Evolutionary conservation across 305 asterid species (phyloP).

Genomic region (Striga hermonthica): DNA sequence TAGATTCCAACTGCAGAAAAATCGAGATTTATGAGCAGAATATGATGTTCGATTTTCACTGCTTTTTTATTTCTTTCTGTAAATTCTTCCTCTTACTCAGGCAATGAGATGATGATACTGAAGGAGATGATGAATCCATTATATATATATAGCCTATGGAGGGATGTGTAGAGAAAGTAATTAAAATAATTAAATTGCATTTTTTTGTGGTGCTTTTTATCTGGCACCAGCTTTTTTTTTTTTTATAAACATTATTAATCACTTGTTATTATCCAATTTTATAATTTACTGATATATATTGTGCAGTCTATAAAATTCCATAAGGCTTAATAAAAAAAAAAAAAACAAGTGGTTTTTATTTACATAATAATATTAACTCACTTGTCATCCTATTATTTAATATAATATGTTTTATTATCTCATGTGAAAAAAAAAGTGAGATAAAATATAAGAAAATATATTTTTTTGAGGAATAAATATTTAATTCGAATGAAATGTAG

Average conservation of each 20-base stretch:
- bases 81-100: not conserved
- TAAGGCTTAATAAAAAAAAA: too few species aligned
- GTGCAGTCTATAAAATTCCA: too few species aligned
- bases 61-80: not conserved
- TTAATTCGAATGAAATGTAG: not conserved
- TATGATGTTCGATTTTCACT: not conserved
- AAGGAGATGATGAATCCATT: not conserved
- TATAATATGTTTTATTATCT: not conserved
- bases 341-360: too few species aligned
- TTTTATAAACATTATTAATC: not conserved
- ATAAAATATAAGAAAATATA: not conserved
- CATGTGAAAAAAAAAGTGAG: not conserved
- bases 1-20: not conserved
- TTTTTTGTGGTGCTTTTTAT: conserved; percentile 5
- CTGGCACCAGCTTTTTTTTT: not conserved
- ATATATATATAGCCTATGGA: not conserved
- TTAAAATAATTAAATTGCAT: not conserved
- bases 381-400: not conserved
- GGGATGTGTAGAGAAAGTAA: not conserved
- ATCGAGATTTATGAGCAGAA: not conserved
- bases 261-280: not conserved
- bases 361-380: not conserved
- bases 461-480: not conserved
- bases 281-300: too few species aligned
- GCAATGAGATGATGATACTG: not conserved